phyloP scores from a whole-genome alignment of 345 rosid species.

The Gossypium stocksii region DNA sequence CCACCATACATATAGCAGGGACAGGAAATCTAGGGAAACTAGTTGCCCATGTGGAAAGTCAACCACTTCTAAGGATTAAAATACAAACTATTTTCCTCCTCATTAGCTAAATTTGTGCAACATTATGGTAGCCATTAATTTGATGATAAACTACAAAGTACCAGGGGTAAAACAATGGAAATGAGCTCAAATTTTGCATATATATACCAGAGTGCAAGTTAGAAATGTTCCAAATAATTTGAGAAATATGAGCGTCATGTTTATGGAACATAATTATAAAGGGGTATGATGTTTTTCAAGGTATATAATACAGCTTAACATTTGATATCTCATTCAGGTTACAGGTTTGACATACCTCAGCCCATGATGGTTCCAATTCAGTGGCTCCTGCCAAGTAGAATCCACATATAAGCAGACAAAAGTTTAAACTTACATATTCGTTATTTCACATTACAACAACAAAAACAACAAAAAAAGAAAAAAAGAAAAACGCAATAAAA shows the following conservation, averaged over 20 bases:
- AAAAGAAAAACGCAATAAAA: neutral
- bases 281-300: neutral
- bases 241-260: neutral
- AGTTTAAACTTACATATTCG: neutral
- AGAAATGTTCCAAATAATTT: neutral
- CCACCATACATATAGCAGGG: neutral
- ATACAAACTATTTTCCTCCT: neutral
- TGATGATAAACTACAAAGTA: neutral
- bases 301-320: neutral
- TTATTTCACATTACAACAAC: neutral
- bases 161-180: neutral
- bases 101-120: neutral
- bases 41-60: neutral
- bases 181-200: neutral
- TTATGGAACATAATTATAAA: neutral
- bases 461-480: neutral
- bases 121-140: neutral
- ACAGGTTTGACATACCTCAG: conserved; percentile 48
- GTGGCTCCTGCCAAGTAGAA: conserved; percentile 60
- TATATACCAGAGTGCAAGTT: neutral
- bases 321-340: neutral
- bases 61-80: neutral
- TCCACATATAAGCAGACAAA: neutral
- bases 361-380: conserved; percentile 71
- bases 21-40: neutral